Base-by-base conservation (phyloP, 2,329 filamentous ascomycete genomes). In the Fusarium keratoplasticum region DNA sequence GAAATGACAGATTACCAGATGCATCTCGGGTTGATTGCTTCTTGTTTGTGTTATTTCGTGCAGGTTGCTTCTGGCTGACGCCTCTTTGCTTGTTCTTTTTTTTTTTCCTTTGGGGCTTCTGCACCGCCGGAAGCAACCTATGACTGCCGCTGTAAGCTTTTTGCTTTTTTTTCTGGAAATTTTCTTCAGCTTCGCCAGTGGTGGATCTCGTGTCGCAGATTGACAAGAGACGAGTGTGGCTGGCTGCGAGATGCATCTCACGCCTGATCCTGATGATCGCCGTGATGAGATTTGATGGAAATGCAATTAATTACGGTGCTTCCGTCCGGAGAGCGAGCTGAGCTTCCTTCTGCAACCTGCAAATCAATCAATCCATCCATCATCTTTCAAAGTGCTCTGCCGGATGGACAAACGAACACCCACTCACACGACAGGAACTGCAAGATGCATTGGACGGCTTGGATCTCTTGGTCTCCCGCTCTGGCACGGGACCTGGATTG, bases 141-240 rank as follows among this genome's bases (percentile, higher is more conserved):
- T 27, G n/a, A 61, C 71, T 61, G 61, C 71, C 68, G 29, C 52
- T 65, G 68, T 69, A 66, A 61, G 63, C 52, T 71, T 25, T 11
- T 77, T 77, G 73, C 75, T 77, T 77, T 77, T 77, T 75, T 57
- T 72, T 76, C 71, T 76, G 67, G 69, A 75, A 71, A 66, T 64
- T 60, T 70, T 73, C 75, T 71, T 67, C 36, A 70, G 70, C 61
- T 25, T 52, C 42, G 55, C 25, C 22, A 67, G 50, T 40, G 68
- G 68, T 69, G 68, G 70, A 73, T 73, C 68, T 64, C 33, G 61
- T 42, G 50, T 61, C 31, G 42, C 65, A 68, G 57, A 59, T 68
- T 68, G 61, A 70, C 44, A 31, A 52, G 36, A 33, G 60, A 40
- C 36, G 42, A 38, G 54, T 60, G 38, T 52, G 40, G 61, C 64